phyloP scores from a whole-genome alignment of 177 flowering plant genomes.

The Telopea speciosissima region DNA sequence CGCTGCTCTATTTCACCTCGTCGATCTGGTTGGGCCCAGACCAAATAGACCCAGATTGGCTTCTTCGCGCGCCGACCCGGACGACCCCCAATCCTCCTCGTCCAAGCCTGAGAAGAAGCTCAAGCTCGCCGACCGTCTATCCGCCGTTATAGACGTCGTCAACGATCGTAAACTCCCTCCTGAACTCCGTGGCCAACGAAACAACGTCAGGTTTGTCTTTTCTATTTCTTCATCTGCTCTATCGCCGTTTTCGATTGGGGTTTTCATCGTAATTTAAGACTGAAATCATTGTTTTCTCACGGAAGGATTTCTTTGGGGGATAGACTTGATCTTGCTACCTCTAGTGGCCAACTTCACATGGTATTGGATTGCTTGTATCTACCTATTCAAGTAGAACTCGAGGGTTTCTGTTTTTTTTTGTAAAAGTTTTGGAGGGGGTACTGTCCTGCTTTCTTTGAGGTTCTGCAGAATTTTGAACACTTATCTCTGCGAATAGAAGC shows the following conservation, averaged over 20 bases:
- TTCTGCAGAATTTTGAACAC: too few species aligned
- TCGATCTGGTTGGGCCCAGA: not conserved
- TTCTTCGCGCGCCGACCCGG: constrained; percentile 16
- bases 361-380: too few species aligned
- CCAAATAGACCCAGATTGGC: constrained; percentile 14
- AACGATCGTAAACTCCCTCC: constrained; percentile 91
- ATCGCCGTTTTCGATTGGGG: not conserved
- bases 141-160: constrained; percentile 64
- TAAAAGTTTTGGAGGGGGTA: too few species aligned
- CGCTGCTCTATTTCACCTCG: not conserved
- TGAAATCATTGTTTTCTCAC: not conserved
- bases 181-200: constrained; percentile 79
- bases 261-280: not conserved
- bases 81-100: constrained; percentile 6
- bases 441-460: too few species aligned
- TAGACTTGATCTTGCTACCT: too few species aligned
- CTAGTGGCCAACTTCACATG: too few species aligned
- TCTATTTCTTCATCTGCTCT: not conserved
- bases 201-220: constrained; percentile 44
- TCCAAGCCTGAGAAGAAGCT: constrained; percentile 39
- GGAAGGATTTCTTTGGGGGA: not conserved
- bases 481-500: too few species aligned
- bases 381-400: too few species aligned
- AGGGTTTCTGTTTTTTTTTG: too few species aligned
- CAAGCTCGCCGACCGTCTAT: constrained; percentile 55